phyloP scores from a whole-genome alignment of 768 basidiomycete species.

The Psilocybe tampanensis region DNA sequence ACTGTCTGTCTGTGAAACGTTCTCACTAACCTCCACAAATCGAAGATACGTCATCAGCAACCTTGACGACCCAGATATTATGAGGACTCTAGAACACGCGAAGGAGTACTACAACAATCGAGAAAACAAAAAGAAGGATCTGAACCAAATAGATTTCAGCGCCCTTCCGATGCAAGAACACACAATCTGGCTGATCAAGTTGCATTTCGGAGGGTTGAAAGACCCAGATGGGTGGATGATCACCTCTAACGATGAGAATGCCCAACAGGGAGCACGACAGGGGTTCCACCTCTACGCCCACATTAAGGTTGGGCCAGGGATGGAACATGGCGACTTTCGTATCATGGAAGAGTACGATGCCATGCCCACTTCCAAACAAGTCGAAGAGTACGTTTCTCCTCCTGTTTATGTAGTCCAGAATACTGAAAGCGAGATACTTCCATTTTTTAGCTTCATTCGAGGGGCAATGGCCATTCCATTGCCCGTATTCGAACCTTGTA shows the following conservation, averaged over 20 bases:
- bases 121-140: neutral
- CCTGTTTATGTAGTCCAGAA: neutral
- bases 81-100: neutral
- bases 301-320: neutral
- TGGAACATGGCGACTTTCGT: neutral
- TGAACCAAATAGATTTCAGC: neutral
- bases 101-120: neutral
- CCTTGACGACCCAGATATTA: neutral
- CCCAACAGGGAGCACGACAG: neutral
- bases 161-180: neutral
- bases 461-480: constrained; percentile 14
- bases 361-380: neutral
- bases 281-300: neutral
- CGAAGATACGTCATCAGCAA: neutral
- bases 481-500: constrained; percentile 8
- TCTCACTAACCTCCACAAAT: neutral
- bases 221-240: neutral
- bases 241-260: neutral
- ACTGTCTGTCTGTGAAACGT: neutral
- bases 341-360: neutral
- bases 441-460: constrained; percentile 15
- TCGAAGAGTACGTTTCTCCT: constrained; percentile 4
- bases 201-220: neutral
- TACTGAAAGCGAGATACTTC: neutral
- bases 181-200: neutral